Percentiles rank a stretch among this genome's conserved stretches.
Evolutionary conservation across 192 early-diverging fungal species (phyloP).

Genomic region (Gaertneriomyces sp.): DNA sequence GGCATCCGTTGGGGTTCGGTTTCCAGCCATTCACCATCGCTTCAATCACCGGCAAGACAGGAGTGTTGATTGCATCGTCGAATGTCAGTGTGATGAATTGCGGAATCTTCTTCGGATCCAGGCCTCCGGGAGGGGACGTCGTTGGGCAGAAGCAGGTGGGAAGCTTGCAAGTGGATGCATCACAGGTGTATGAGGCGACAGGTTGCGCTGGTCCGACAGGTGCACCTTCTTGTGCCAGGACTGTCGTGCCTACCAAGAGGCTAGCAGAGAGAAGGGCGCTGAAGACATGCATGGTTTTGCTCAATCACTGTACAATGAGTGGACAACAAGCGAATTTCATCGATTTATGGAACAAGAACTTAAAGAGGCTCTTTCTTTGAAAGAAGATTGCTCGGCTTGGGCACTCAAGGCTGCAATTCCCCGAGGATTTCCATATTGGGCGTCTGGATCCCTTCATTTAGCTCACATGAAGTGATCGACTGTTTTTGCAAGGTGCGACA

Average conservation of each 20-base stretch:
- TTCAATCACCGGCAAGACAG: conserved; percentile 9
- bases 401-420: too few species aligned
- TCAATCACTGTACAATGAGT: too few species aligned
- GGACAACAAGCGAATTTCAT: too few species aligned
- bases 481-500: too few species aligned
- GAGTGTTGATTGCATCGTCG: conserved; percentile 58
- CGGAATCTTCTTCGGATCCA: conserved; percentile 25
- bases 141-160: conserved; percentile 27
- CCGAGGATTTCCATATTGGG: too few species aligned
- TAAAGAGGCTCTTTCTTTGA: too few species aligned
- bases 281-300: too few species aligned
- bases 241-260: not conserved
- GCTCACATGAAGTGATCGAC: too few species aligned
- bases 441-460: too few species aligned
- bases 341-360: too few species aligned
- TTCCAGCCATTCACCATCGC: conserved; percentile 14
- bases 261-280: too few species aligned
- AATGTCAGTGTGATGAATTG: conserved; percentile 45
- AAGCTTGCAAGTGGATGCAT: conserved; percentile 14
- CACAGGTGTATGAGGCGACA: conserved; percentile 5
- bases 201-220: not conserved
- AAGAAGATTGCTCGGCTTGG: too few species aligned
- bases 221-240: conserved; percentile 20
- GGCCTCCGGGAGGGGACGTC: conserved; percentile 23
- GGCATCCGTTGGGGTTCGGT: conserved; percentile 58